Evolutionary conservation across 2,329 filamentous ascomycete species (phyloP).

Genomic region (Myotisia sp.): DNA sequence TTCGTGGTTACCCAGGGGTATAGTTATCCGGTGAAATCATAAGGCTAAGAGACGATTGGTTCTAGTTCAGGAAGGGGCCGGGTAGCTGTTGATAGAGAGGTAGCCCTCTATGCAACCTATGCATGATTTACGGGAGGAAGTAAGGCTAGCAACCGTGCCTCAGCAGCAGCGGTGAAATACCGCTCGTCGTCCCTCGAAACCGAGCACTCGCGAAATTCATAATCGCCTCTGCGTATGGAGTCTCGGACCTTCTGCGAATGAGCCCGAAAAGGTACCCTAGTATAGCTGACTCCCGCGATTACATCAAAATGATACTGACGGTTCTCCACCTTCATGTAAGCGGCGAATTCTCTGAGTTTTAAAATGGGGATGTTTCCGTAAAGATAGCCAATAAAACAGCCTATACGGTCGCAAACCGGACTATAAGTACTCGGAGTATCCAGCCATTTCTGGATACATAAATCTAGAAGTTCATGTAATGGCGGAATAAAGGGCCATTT

Average conservation of each 20-base stretch:
- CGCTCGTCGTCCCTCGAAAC: slow-evolving; percentile 11
- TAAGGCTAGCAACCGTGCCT: slow-evolving; percentile 9
- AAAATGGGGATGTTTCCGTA: slow-evolving; percentile 12
- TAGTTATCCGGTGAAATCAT: no score
- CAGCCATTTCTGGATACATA: slow-evolving; percentile 13
- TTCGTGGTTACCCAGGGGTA: no score
- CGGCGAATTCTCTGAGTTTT: slow-evolving; percentile 12
- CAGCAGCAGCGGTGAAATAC: slow-evolving; percentile 9
- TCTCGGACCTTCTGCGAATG: slow-evolving; percentile 12
- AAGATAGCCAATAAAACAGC: slow-evolving; percentile 11
- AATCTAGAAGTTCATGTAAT: slow-evolving; percentile 12
- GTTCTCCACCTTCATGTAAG: slow-evolving; percentile 12
- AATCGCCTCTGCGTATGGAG: slow-evolving; percentile 11
- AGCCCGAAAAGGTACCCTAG: slow-evolving; percentile 16
- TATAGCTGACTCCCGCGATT: slow-evolving; percentile 13
- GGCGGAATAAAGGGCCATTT: slow-evolving; percentile 11
- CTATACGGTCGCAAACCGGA: slow-evolving; percentile 7
- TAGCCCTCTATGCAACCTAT: no score
- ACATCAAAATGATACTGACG: slow-evolving; percentile 14
- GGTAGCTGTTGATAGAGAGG: no score
- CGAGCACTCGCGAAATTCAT: slow-evolving; percentile 10
- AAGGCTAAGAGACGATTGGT: no score
- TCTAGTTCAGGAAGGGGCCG: no score
- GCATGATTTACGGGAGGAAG: slow-evolving; percentile 9
- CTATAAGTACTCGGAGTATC: slow-evolving; percentile 10